Evolutionary conservation across 352 stramenopile species (phyloP), one percentile per base, ranked within the genome.

Genomic region (Globisporangium orthogonon): DNA sequence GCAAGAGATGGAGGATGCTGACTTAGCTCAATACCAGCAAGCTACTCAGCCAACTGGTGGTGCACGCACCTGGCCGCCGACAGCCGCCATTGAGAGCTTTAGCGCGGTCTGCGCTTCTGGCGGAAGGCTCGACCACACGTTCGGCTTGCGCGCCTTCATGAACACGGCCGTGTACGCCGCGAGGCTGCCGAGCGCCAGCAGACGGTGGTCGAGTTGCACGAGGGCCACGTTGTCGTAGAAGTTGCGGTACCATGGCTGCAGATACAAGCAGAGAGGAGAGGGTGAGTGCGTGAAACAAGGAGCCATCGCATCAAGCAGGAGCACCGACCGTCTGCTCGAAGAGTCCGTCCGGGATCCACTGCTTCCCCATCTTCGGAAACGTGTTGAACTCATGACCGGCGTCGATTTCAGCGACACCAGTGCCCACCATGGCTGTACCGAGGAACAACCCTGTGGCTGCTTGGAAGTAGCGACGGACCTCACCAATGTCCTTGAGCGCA

Each of bases 371-470:
- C 58, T 94, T 93, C 17, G 96, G 96, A 52, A 94, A 99, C 47
- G 85, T 97, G 68, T 99, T 98, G 84, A 97, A 99, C n/a, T 94
- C 94, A 15, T 84, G 81, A n/a, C 97, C 97, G 0, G 92, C 96
- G 69, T 98, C 96, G 65, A 98, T 98, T 41, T 96, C 94, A 1
- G 96, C 95, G 2, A 99, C 96, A 0, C 82, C 48, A 2, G 76
- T 76, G 0, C 79, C 76, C 1, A 71, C 74, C 9, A 75, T 56
- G 0, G 71, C 66, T 1, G 79, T 79, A 6, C 63, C 60, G 2
- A 73, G 56, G 4, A 74, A 74, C 15, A 89, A 41, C 0, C 58
- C 65, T 0, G 80, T 87, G 44, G 69, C 49, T 4, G 54, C 65
- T 53, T 84, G 47, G 28, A 87, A 69, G 41, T 83, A 77, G 39